Evolutionary conservation across 1,284 basidiomycete species (phyloP).

Genomic region (Rhodotorula glutinis): DNA sequence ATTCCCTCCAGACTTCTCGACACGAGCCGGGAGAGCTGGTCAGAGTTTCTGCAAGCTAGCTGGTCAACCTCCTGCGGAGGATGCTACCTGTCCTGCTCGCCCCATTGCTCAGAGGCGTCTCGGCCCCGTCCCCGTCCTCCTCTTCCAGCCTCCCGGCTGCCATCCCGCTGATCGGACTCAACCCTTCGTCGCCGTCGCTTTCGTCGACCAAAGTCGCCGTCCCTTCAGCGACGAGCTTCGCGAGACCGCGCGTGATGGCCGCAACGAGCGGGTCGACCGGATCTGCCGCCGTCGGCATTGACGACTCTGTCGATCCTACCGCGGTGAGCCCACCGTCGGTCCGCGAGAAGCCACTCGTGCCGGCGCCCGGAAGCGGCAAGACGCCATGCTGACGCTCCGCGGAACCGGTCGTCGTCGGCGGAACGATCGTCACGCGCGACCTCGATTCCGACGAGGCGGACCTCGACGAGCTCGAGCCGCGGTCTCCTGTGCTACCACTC

Average conservation of each 20-base stretch:
- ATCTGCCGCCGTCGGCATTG: too few species aligned
- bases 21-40: background rate
- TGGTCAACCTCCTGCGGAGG: too few species aligned
- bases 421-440: background rate
- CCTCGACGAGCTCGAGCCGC: background rate
- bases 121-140: conserved; percentile 2
- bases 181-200: background rate
- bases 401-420: background rate
- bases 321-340: too few species aligned
- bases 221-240: conserved; percentile 4
- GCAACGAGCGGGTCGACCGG: conserved; percentile 14
- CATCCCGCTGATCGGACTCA: background rate
- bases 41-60: background rate
- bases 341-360: too few species aligned
- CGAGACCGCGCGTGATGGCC: conserved; percentile 18
- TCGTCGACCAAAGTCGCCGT: background rate
- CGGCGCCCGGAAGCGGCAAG: background rate
- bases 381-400: background rate
- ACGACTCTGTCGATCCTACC: too few species aligned
- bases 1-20: background rate
- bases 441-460: background rate
- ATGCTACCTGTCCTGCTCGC: conserved; percentile 12
- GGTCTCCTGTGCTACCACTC: background rate
- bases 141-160: background rate
- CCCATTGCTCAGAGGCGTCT: conserved; percentile 5